Conservation (phyloP, 2,329 filamentous ascomycete species). For the Magnaporthales sp. region DNA sequence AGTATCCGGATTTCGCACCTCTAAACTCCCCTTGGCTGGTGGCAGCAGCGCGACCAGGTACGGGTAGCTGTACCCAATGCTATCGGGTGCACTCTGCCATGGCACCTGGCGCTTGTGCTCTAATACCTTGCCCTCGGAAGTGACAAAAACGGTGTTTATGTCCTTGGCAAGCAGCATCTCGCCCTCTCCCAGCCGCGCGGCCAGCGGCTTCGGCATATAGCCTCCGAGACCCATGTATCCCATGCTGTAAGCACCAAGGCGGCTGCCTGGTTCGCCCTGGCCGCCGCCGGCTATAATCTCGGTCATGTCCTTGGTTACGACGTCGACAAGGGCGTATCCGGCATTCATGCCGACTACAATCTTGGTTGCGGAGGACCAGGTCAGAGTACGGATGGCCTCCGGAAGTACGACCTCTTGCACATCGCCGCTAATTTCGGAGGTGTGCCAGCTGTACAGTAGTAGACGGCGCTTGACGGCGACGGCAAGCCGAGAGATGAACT, state of each 20-base stretch:
- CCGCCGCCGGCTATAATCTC: constrained; percentile 68
- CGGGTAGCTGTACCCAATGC: constrained; percentile 92
- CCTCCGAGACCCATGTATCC: constrained; percentile 93
- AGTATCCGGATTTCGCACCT: constrained; percentile 88
- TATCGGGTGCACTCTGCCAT: constrained; percentile 81
- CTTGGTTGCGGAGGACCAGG: constrained; percentile 82
- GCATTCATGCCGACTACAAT: constrained; percentile 86
- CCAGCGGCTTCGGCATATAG: constrained; percentile 84
- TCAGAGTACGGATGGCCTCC: constrained; percentile 79
- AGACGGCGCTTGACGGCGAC: constrained; percentile 89
- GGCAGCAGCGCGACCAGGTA: constrained; percentile 79
- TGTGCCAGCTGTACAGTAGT: constrained; percentile 90
- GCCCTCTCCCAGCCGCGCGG: constrained; percentile 70
- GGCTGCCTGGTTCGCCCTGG: constrained; percentile 43
- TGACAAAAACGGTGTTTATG: constrained; percentile 89
- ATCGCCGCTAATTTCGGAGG: constrained; percentile 74
- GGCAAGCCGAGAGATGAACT: constrained; percentile 84
- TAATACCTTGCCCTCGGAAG: constrained; percentile 70
- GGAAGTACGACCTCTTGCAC: constrained; percentile 69
- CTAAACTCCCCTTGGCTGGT: constrained; percentile 72
- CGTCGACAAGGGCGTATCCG: constrained; percentile 83
- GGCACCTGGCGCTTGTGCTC: constrained; percentile 76
- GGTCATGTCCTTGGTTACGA: constrained; percentile 61
- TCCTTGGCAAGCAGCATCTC: constrained; percentile 95
- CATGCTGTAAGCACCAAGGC: constrained; percentile 85